These are phyloP conservation scores for Withania somnifera DNA, from an alignment of 305 asterid species.

Conservation along the genomic window DNA sequence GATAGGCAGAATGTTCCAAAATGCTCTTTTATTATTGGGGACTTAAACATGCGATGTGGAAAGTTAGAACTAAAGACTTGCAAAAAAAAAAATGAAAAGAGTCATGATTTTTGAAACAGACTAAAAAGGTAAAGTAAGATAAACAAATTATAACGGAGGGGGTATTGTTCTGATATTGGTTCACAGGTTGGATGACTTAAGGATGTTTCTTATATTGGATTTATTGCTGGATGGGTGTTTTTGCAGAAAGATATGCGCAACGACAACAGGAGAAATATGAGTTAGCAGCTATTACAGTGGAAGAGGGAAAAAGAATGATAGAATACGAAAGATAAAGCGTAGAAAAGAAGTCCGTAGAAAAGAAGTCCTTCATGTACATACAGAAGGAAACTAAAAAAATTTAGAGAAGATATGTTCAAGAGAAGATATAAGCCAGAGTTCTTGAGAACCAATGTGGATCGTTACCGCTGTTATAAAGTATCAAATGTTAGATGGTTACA, in stretches of 20 bases:
- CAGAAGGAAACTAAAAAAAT: slow-evolving; percentile 22
- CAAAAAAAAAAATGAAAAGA: no score
- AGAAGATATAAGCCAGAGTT: slow-evolving; percentile 22
- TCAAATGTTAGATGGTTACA: not conserved
- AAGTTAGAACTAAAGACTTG: no score
- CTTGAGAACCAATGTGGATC: slow-evolving; percentile 7
- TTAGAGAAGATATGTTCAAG: slow-evolving; percentile 26
- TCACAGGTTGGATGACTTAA: not conserved
- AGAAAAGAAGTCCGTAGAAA: not conserved
- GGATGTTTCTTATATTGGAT: not conserved
- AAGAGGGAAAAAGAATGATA: slow-evolving; percentile 16
- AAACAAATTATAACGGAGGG: no score
- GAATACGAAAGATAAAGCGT: slow-evolving; percentile 24
- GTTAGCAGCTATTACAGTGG: slow-evolving; percentile 18
- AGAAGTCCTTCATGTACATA: slow-evolving; percentile 17
- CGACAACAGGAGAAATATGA: slow-evolving; percentile 18
- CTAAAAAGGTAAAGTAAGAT: no score
- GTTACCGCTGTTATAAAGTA: not conserved
- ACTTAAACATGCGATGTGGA: no score
- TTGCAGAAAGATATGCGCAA: slow-evolving; percentile 19
- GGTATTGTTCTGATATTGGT: no score
- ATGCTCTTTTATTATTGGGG: no score
- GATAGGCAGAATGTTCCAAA: no score
- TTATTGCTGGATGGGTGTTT: not conserved
- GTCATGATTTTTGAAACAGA: no score